Percentiles rank a stretch among this genome's conserved stretches.
phyloP scores from a whole-genome alignment of 352 stramenopile genomes.

The Pythium dissimile region DNA sequence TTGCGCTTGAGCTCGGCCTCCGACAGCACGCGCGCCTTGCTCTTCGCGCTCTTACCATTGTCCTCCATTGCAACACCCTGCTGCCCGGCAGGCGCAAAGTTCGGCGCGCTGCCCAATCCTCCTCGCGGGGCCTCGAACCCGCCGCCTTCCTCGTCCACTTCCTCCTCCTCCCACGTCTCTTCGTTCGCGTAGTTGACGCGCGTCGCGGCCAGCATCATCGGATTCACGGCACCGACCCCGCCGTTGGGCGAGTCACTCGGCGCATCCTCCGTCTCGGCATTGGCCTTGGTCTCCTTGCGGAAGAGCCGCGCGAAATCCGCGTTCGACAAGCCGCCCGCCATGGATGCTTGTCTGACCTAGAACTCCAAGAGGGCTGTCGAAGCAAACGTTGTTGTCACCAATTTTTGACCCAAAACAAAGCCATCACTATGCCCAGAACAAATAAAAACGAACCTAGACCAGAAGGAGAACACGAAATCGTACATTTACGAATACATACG shows the following conservation, averaged over 20 bases:
- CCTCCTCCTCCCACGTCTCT: constrained; percentile 21
- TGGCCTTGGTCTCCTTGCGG: constrained; percentile 20
- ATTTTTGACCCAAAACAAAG: too few relatives aligned
- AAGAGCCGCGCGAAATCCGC: constrained; percentile 83
- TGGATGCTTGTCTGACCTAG: not conserved
- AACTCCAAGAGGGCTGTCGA: too few relatives aligned
- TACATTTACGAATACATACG: too few relatives aligned
- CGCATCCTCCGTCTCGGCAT: not conserved
- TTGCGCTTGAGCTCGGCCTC: constrained; percentile 27
- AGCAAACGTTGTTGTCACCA: too few relatives aligned
- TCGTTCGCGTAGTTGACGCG: constrained; percentile 22
- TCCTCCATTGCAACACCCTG: constrained; percentile 20
- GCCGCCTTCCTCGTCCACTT: too few relatives aligned
- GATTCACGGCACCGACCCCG: constrained; percentile 12
- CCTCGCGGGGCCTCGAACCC: not conserved
- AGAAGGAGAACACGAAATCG: too few relatives aligned
- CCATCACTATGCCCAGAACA: too few relatives aligned
- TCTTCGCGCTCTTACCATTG: not conserved
- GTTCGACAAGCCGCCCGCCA: constrained; percentile 45
- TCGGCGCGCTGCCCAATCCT: constrained; percentile 8
- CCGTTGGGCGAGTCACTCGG: constrained; percentile 4
- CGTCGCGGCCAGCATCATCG: constrained; percentile 26
- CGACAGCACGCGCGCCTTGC: constrained; percentile 13
- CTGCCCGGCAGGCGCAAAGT: not conserved
- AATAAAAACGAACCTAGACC: not conserved